A percentile compares a stretch with the other conserved stretches of the same genome.
Conservation (phyloP, 352 stramenopile species). For the Hyaloperonospora brassicae region DNA sequence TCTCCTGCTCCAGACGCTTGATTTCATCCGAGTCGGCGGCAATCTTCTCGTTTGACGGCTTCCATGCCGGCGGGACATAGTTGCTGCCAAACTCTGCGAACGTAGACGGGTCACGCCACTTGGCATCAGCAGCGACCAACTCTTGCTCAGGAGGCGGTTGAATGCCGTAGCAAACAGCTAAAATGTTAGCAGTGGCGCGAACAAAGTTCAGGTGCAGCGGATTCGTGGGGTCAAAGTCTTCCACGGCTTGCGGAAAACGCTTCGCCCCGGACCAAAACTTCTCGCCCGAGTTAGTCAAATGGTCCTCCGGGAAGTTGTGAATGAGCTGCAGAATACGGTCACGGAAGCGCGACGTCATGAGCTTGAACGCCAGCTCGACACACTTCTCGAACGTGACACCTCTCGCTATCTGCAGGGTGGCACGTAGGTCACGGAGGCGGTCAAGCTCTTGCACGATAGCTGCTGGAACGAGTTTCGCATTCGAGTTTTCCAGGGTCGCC, state of each 20-base stretch:
- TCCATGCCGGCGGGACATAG: conserved; percentile 46
- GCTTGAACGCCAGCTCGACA: conserved; percentile 53
- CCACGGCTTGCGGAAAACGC: conserved; percentile 64
- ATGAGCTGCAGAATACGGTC: conserved; percentile 86
- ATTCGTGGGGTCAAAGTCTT: conserved; percentile 54
- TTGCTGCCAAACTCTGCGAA: conserved; percentile 43
- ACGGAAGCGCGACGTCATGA: conserved; percentile 79
- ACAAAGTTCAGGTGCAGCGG: conserved; percentile 74
- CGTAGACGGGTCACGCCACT: conserved; percentile 58
- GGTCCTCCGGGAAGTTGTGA: conserved; percentile 77
- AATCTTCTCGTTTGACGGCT: conserved; percentile 74
- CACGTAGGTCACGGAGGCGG: conserved; percentile 45
- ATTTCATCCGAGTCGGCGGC: conserved; percentile 61
- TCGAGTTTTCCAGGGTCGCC: conserved; percentile 65
- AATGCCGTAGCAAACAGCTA: conserved; percentile 73
- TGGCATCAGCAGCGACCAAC: conserved; percentile 77
- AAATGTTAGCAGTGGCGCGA: conserved; percentile 66
- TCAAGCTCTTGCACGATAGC: conserved; percentile 71
- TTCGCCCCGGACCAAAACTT: conserved; percentile 84
- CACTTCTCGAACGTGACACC: conserved; percentile 66
- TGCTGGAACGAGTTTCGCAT: conserved; percentile 54
- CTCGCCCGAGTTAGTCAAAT: conserved; percentile 73
- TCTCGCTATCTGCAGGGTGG: conserved; percentile 44
- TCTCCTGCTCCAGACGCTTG: conserved; percentile 58
- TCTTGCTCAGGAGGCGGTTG: conserved; percentile 57